Base-by-base conservation (phyloP, 805 yeast species). In the Priceomyces fermenticarens region DNA sequence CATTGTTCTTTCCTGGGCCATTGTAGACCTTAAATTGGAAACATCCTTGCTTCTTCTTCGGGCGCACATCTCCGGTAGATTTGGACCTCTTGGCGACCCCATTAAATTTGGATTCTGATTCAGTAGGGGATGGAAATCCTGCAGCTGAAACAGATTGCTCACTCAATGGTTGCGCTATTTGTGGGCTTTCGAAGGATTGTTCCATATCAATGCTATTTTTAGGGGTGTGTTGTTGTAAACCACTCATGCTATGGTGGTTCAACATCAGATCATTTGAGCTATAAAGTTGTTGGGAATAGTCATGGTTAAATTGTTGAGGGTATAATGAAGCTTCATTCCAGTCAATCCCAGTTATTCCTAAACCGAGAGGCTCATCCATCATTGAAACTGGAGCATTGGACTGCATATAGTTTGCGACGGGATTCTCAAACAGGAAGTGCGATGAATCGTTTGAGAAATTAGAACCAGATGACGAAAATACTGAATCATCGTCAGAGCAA, bases 21-120 rank as follows among this genome's bases (percentile, higher is more conserved):
- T 49, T 58, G 54, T 61, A 61, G 4, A 57, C 51, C 40, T 60
- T 61, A 53, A 60, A 59, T 38, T 58, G 64, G 36, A 58, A 49
- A 10, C 38, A 16, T 4, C 38, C 27, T 2, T 32, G 12, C 16
- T 30, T 39, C 35, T 39, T 43, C 32, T 36, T 43, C 4, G 51
- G 44, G n/a, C 30, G 25, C 3, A 44, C 38, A 26, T 48, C 52
- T 27, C 60, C 47, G 2, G 55, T 48, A 3, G 65, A 57, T 41
- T 58, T 57, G 23, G 68, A 49, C 46, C 65, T 55, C 38, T 52
- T 55, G 42, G 55, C 57, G n/a, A 41, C 31, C 13, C 32, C 38
- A 25, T 44, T 16, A 4, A 12, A 37, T 12, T 30, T 37, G 14
- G 14, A 12, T 15, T 35, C 38, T 11, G 38, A 35, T 12, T 35